Evolutionary conservation across 352 stramenopile species (phyloP), one percentile per base, ranked within the genome.

Genomic region (Pythium folliculosum): DNA sequence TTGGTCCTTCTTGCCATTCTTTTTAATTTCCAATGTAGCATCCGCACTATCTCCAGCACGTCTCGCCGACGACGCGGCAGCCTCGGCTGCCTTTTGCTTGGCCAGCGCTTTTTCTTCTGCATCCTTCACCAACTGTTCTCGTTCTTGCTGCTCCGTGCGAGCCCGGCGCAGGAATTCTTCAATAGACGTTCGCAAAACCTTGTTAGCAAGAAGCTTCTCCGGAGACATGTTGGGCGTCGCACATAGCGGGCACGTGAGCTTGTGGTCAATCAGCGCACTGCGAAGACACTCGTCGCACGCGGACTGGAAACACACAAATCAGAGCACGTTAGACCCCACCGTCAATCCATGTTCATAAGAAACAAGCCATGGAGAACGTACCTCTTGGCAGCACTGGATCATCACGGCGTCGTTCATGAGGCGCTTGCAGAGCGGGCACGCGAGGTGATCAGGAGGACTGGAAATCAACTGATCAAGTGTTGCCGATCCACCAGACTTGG

Each of bases 391-490:
- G 75, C 88, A 95, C 61, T 86, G 86, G 65, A 95, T 94, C 27
- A 95, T 75, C 65, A 94, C 88, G 49, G 88, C 88, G 75, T 95
- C 88, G 73, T 81, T 91, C 83, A 95, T 92, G 63, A 95, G 75
- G 54, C 82, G 80, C 80, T 90, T 94, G 82, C 88, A 95, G 76
- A 95, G 71, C 58, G 84, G 88, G 82, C 88, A 95, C 78, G 88
- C 86, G 67, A 95, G 89, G 71, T 95, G 88, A 75, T 92, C 84
- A 75, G 88, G 88, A 78, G 88, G 88, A 78, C 91, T 94, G 70
- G 82, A 88, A 81, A 93, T 92, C 77, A 93, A 91, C 86, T 95
- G 86, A 74, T 95, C 88, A 84, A 95, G 86, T 55, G 86, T 93
- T 76, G 88, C 84, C 77, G 85, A 92, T 76, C 88, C 86, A 82